phyloP scores from a whole-genome alignment of 352 stramenopile genomes.

The Phytophthora colocasiae region DNA sequence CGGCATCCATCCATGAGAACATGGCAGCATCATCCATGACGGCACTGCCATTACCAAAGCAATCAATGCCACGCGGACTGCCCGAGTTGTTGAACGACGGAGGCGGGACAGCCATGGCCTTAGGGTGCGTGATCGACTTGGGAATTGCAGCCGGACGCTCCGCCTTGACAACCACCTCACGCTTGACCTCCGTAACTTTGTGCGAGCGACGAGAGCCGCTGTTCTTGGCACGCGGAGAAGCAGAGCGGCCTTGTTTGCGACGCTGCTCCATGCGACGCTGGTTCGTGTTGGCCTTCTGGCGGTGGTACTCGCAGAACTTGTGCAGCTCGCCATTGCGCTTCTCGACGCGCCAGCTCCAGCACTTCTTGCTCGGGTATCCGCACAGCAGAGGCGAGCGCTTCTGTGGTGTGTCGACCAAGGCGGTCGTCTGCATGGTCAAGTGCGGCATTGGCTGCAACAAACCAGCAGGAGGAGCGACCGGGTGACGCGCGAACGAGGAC shows the following conservation, averaged over 20 bases:
- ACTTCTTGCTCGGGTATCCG: conserved; percentile 87
- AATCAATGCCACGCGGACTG: conserved; percentile 66
- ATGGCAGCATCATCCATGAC: conserved; percentile 36
- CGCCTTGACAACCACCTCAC: conserved; percentile 36
- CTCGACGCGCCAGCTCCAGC: conserved; percentile 78
- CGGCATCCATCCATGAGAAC: conserved; percentile 80
- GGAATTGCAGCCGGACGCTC: conserved; percentile 21
- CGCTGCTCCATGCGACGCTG: conserved; percentile 86
- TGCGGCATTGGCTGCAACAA: conserved; percentile 37
- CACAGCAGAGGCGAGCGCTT: conserved; percentile 68
- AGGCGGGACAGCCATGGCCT: conserved; percentile 22
- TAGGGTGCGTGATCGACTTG: conserved; percentile 29
- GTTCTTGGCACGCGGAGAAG: conserved; percentile 34
- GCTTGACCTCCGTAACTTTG: conserved; percentile 34
- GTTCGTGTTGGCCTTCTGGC: conserved; percentile 86
- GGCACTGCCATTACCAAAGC: conserved; percentile 39
- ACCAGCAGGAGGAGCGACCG: background rate
- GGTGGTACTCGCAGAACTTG: conserved; percentile 89
- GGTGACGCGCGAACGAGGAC: conserved; percentile 36
- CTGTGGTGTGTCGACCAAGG: conserved; percentile 25
- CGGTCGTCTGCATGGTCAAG: conserved; percentile 20
- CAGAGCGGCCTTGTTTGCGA: conserved; percentile 61
- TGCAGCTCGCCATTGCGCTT: conserved; percentile 87
- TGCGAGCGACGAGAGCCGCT: conserved; percentile 29
- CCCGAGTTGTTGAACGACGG: conserved; percentile 37